Evolutionary conservation across 192 early-diverging fungal genomes (phyloP), one percentile per base, ranked within the genome.

Genomic region (Coemansia sp.): DNA sequence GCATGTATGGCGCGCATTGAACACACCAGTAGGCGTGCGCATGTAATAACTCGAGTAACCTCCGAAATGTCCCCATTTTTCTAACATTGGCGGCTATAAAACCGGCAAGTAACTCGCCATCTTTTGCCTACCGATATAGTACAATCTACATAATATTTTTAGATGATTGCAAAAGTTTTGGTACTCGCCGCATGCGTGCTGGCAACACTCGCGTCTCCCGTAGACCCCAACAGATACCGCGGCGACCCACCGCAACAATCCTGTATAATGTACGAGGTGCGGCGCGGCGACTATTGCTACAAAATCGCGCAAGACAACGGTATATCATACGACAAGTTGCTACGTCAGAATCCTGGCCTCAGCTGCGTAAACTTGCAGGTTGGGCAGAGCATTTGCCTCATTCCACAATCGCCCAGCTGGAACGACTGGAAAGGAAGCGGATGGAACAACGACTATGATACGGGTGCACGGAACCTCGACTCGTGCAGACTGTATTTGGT

Each of bases 241-340:
- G 51, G 51, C 9, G 51, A 53, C 51, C 11, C 21, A 26, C 22
- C n/a, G 51, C 20, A 9, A 21, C 20, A 54, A 54, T 26, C 0
- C 15, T 77, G 74, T 19, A 67, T 78, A 28, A 59, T 78, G 70
- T 78, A 78, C 26, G 75, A 78, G 40, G 70, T 78, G 17, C 64
- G 34, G 21, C 62, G 50, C 1, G 75, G 75, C 34, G 75, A 78
- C 63, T 78, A 78, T 51, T 78, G 75, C 66, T 78, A 78, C 70
- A 78, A 72, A 55, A 78, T 78, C 22, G 75, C 75, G 4, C 19
- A 7, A 0, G 20, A 21, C 50, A 78, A 78, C 55, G 63, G 63
- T 15, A 78, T 78, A 7, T n/a, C 70, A 8, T 78, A 78, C 42
- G 21, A 55, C 11, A 66, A 78, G 36, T 66, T 78, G 38, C 63